Base-by-base conservation (phyloP, 495 filamentous ascomycete genomes). In the Chlorociboria aeruginascens region DNA sequence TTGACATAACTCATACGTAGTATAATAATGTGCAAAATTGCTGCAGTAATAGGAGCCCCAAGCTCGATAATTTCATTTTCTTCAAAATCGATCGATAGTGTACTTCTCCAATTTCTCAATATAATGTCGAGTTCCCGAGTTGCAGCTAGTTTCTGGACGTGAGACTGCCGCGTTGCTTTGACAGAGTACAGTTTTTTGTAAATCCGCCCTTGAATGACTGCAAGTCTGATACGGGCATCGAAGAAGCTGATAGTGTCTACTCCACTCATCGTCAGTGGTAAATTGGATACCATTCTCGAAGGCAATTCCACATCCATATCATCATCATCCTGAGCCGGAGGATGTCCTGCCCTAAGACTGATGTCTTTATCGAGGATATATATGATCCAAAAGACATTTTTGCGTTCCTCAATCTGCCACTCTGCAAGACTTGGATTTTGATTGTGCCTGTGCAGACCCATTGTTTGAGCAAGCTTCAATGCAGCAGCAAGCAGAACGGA, bases 341-440 rank as follows among this genome's bases (percentile, higher is more conserved):
- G 92, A 42, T 92, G 77, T 30, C 92, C 92, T 12, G 86, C 90
- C 32, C 89, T 79, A 14, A 98, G 76, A 61, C 89, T 93, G 50
- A 95, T 77, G 58, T 96, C 90, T 69, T 92, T 94, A 59, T 98
- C 92, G 29, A 96, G 66, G 64, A 90, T 77, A 60, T 97, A 98
- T 11, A 84, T 87, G 54, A 96, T 94, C 92, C 92, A 98, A 57
- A 97, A 98, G 3, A 97, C 89, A 48, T 89, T 69, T 66, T 94
- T 95, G 25, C 92, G 76, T 63, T 95, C 88, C 62, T 97, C 90
- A 37, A 87, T 81, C 58, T 98, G 90, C 14, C 84, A 78, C 8
- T 77, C 74, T 53, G 86, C 92, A 36, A 97, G 69, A 49, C 86
- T 86, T 61, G 94, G 94, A 1, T 80, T 80, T 14, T 82, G 85